Conservation (phyloP, 2,329 filamentous ascomycete genomes). For the Aspergillus sp. region DNA sequence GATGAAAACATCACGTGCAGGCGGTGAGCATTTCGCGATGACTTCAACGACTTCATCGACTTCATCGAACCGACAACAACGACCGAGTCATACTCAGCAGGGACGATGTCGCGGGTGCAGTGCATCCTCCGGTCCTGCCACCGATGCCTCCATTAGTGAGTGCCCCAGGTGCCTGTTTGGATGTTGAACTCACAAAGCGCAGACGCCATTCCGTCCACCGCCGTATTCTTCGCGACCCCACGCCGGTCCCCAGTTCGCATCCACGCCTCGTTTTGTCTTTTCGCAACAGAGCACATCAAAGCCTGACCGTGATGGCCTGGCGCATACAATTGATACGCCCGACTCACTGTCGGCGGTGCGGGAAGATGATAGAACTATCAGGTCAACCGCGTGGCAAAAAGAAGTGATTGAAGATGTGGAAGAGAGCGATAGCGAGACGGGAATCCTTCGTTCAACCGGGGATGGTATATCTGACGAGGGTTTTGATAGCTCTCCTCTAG, state of each 20-base stretch:
- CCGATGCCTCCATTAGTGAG: constrained; percentile 11
- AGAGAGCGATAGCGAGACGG: constrained; percentile 9
- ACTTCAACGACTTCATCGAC: neutral
- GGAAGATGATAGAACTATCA: neutral
- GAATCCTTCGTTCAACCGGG: neutral
- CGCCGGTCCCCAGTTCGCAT: constrained; percentile 25
- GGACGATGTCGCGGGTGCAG: neutral
- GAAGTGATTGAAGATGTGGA: constrained; percentile 23
- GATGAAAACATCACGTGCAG: neutral
- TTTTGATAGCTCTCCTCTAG: constrained; percentile 12
- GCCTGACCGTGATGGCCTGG: neutral
- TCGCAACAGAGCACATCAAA: constrained; percentile 12
- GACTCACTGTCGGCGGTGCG: neutral
- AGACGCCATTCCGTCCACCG: constrained; percentile 22
- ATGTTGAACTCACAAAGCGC: constrained; percentile 1
- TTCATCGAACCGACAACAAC: neutral
- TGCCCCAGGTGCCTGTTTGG: neutral
- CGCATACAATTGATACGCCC: constrained; percentile 1
- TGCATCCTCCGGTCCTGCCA: neutral
- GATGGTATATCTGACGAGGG: constrained; percentile 4
- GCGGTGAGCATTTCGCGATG: neutral
- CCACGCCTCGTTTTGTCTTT: constrained; percentile 25
- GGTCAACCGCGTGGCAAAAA: constrained; percentile 7
- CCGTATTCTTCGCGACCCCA: constrained; percentile 16
- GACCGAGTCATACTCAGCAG: neutral